Base-by-base conservation (phyloP, 2,329 filamentous ascomycete genomes). In the Stemphylium lycopersici region DNA sequence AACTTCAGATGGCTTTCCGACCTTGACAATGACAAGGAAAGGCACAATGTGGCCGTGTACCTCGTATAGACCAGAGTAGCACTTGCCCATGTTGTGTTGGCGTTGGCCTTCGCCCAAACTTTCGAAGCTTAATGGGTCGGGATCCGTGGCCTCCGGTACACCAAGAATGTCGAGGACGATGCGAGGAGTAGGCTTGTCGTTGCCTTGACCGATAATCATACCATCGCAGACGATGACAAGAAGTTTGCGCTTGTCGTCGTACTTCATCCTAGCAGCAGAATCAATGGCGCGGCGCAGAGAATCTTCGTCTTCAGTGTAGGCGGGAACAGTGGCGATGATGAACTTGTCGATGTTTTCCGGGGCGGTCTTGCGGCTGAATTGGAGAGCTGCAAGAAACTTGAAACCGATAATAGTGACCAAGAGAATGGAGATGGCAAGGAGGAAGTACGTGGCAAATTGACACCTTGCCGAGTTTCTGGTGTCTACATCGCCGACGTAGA, bases 141-240 rank as follows among this genome's bases (percentile, higher is more conserved):
- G 95, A 70, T 99, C 93, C 13, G 97, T 90, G 2, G 89, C 90
- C 66, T 97, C 93, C 1, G 92, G 90, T 26, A 99, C 95, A 61
- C 95, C 95, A 5, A 99, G 83, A 80, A 99, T 99, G 69, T 99
- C 95, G 49, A 99, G 83, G 20, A 99, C 93, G 63, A 99, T 99
- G 58, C 93, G 87, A 38, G 95, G 95, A 0, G 95, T 99, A 6
- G 95, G 91, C 58, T 92, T 86, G 74, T 99, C 95, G 77, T 99
- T 99, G 70, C 95, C 95, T 79, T 97, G 93, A 69, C 95, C 95
- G 63, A 99, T 96, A 80, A 99, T 99, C 93, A 99, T 98, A 78
- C 95, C 95, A 71, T 99, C 95, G 70, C 95, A 99, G 61, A 99
- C 83, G 58, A 99, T 83, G 62, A 96, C 87, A 22, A 99, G 81